Conservation (phyloP, 805 yeast genomes). For the Pachysolen tannophilus region DNA sequence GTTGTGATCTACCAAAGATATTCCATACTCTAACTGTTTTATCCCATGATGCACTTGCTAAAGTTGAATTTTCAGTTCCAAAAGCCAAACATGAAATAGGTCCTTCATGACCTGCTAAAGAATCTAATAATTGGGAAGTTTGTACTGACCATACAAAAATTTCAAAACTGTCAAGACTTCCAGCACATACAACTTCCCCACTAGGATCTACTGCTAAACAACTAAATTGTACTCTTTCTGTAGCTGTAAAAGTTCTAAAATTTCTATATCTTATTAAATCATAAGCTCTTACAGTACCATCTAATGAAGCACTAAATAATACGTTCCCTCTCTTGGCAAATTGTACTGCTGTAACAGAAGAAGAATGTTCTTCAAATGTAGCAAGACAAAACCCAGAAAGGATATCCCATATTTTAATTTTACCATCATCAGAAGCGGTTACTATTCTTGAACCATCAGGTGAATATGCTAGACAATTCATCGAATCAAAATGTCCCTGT, state of each 20-base stretch:
- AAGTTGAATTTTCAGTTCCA: conserved; percentile 64
- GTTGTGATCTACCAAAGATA: conserved; percentile 78
- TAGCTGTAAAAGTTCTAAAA: conserved; percentile 89
- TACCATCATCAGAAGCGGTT: conserved; percentile 95
- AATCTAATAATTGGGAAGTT: conserved; percentile 84
- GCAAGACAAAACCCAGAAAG: conserved; percentile 86
- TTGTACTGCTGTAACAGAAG: conserved; percentile 80
- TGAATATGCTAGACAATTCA: conserved; percentile 77
- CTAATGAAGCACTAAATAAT: conserved; percentile 82
- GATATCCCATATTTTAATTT: conserved; percentile 94
- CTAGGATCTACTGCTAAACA: conserved; percentile 93
- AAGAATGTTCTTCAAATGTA: conserved; percentile 85
- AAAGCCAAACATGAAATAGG: conserved; percentile 86
- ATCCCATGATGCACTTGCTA: conserved; percentile 96
- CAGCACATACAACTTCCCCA: conserved; percentile 95
- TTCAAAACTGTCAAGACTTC: conserved; percentile 81
- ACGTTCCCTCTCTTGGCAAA: conserved; percentile 91
- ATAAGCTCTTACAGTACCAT: conserved; percentile 98
- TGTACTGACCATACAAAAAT: conserved; percentile 97
- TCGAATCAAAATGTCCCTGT: conserved; percentile 93
- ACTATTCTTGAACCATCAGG: conserved; percentile 92
- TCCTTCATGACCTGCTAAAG: conserved; percentile 89
- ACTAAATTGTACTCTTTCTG: conserved; percentile 79
- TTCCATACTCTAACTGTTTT: conserved; percentile 91
- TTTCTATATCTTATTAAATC: conserved; percentile 89